Base-by-base conservation (phyloP, 2,329 filamentous ascomycete species). In the Xylaria multiplex region DNA sequence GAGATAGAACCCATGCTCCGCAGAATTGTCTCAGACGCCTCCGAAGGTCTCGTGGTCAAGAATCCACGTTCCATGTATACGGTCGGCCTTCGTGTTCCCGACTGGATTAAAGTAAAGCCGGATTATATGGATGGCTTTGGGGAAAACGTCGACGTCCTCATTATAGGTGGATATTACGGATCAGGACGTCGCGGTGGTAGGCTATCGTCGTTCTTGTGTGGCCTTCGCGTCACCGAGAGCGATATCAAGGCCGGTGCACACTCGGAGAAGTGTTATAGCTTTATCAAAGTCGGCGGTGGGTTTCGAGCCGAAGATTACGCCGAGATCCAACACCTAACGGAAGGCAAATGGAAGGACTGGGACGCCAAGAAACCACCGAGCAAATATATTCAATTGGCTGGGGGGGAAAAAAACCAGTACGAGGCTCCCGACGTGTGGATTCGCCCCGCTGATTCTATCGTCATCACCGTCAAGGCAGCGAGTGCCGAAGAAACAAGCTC, bases 81-180 rank as follows among this genome's bases (percentile, higher is more conserved):
- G 6, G 84, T 98, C 9, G 97, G 97, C 75, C 92, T 93, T 71
- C 91, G 96, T 54, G 96, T 96, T 73, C 92, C 97, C 72, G 93
- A 97, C 78, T 99, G 96, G 96, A 91, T 97, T 80, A 99, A 99
- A 77, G 94, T 99, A 8, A 99, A 99, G 75, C 96, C 96, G 1
- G 96, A 99, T 70, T 99, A 99, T 78, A 97, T 98, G 94, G 90
- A 90, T 2, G 95, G 97, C 69, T 97, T 96, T 77, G 96, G 96
- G 67, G 95, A 98, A 79, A 93, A 91, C 0, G 87, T 99, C 3
- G 96, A 99, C 76, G 93, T 93, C 70, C 82, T 97, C 14, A 84
- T 99, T 16, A 88, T 99, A 59, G 96, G 95, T 61, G 96, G 93
- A 8, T 98, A 97, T 79, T 99, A 92, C 76, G 96, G 96, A 14